Evolutionary conservation across 495 filamentous ascomycete genomes (phyloP).

Genomic region (Immersiella caudata): DNA sequence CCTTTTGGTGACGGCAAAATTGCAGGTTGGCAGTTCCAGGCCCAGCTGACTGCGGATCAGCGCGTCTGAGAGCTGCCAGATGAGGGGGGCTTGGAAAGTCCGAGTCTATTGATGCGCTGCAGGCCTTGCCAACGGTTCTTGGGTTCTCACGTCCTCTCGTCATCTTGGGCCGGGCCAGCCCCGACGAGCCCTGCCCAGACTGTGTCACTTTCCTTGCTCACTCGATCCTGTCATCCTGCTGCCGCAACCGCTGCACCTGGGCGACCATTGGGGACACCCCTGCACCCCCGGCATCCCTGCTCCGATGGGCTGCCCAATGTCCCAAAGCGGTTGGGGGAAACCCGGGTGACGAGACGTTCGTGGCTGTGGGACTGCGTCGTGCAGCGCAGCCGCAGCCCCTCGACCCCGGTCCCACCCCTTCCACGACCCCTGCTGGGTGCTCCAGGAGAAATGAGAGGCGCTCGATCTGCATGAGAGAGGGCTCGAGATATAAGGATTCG

Average conservation of each 20-base stretch:
- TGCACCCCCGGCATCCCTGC: background rate
- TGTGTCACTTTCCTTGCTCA: background rate
- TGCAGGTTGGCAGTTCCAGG: background rate
- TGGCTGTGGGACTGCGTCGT: background rate
- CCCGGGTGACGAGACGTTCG: background rate
- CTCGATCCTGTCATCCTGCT: constrained; percentile 11
- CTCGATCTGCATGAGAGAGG: background rate
- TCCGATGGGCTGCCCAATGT: background rate
- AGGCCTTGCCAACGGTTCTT: background rate
- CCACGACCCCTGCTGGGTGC: background rate
- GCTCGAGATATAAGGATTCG: background rate
- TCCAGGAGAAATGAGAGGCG: background rate
- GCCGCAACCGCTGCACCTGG: constrained; percentile 1
- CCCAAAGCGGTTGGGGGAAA: constrained; percentile 2
- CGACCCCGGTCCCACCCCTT: background rate
- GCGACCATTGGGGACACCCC: constrained; percentile 7
- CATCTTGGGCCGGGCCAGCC: background rate
- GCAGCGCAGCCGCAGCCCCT: background rate
- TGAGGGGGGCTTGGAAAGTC: background rate
- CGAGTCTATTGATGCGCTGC: background rate
- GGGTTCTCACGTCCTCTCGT: background rate
- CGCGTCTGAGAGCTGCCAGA: background rate
- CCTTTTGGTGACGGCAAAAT: background rate
- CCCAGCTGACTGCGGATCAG: background rate
- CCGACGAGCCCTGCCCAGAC: constrained; percentile 1